Percentiles rank a stretch among this genome's conserved stretches.
phyloP scores from a whole-genome alignment of 1,284 basidiomycete genomes.

The Cryptococcus sp. region DNA sequence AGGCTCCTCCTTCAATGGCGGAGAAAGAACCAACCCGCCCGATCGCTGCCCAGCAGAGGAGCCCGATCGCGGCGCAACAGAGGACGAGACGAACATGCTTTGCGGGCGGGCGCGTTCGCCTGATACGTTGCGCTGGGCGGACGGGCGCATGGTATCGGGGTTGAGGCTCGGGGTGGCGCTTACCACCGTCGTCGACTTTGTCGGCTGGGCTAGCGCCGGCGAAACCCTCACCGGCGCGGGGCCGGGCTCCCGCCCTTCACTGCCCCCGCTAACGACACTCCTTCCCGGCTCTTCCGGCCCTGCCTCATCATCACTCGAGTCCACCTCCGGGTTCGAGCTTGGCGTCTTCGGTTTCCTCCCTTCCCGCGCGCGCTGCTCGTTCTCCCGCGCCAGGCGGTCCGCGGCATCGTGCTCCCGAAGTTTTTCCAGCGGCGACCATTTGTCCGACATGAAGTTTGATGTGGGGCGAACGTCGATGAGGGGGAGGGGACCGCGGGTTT shows the following conservation, averaged over 20 bases:
- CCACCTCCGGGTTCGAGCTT: slow-evolving; percentile 3
- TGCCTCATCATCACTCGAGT: slow-evolving; percentile 41
- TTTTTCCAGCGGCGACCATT: slow-evolving; percentile 36
- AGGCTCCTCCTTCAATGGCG: slow-evolving; percentile 3
- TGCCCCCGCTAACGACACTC: too few relatives aligned
- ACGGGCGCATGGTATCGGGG: background rate
- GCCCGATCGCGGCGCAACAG: background rate
- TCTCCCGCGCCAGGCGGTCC: background rate
- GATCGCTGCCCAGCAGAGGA: slow-evolving; percentile 2
- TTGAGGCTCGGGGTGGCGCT: background rate
- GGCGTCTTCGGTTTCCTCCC: slow-evolving; percentile 1
- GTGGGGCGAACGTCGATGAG: slow-evolving; percentile 16
- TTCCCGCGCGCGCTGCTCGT: background rate
- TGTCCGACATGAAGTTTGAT: slow-evolving; percentile 33
- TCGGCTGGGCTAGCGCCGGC: background rate
- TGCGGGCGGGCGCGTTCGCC: slow-evolving; percentile 23
- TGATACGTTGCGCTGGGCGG: background rate
- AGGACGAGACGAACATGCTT: slow-evolving; percentile 28
- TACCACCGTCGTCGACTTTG: slow-evolving; percentile 8
- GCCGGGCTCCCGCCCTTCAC: too few relatives aligned
- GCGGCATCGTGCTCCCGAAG: slow-evolving; percentile 1
- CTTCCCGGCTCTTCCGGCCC: slow-evolving; percentile 26
- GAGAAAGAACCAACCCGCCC: background rate
- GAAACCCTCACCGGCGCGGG: too few relatives aligned
- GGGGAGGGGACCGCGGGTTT: slow-evolving; percentile 8